These are phyloP conservation scores for Cryptococcus wingfieldii DNA, from an alignment of 1,284 basidiomycete species.

Conservation along the genomic window DNA sequence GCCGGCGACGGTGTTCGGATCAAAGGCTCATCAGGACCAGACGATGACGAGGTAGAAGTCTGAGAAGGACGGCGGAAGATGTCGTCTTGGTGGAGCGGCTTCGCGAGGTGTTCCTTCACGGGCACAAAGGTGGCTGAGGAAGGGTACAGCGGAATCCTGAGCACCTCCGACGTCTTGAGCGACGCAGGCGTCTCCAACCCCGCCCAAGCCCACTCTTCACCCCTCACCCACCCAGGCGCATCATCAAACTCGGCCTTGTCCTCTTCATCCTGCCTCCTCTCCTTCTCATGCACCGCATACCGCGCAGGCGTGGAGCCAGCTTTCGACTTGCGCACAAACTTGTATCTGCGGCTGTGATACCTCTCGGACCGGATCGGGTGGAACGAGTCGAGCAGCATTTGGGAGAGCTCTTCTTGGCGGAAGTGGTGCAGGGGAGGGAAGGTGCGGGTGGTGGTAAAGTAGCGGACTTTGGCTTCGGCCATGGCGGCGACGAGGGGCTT, in stretches of 20 bases:
- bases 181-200: constrained; percentile 21
- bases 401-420: constrained; percentile 50
- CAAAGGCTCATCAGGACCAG: not conserved
- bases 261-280: constrained; percentile 15
- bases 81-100: too few species aligned
- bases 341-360: constrained; percentile 48
- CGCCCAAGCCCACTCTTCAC: constrained; percentile 46
- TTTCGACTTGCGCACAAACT: constrained; percentile 51
- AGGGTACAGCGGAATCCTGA: constrained; percentile 12
- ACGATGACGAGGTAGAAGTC: too few species aligned
- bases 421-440: constrained; percentile 39
- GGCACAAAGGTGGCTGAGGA: not conserved
- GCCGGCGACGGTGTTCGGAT: not conserved
- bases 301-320: constrained; percentile 44
- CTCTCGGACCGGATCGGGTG: constrained; percentile 47
- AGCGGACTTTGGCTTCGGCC: constrained; percentile 36
- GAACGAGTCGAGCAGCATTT: constrained; percentile 52
- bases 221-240: constrained; percentile 41
- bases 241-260: constrained; percentile 47
- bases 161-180: constrained; percentile 16
- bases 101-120: too few species aligned
- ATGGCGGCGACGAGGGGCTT: constrained; percentile 19
- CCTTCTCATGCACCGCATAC: constrained; percentile 42
- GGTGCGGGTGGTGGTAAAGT: constrained; percentile 24
- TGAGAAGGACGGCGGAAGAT: too few species aligned